Conservation (phyloP, 495 filamentous ascomycete genomes). For the Astrocystis sublimbata region DNA sequence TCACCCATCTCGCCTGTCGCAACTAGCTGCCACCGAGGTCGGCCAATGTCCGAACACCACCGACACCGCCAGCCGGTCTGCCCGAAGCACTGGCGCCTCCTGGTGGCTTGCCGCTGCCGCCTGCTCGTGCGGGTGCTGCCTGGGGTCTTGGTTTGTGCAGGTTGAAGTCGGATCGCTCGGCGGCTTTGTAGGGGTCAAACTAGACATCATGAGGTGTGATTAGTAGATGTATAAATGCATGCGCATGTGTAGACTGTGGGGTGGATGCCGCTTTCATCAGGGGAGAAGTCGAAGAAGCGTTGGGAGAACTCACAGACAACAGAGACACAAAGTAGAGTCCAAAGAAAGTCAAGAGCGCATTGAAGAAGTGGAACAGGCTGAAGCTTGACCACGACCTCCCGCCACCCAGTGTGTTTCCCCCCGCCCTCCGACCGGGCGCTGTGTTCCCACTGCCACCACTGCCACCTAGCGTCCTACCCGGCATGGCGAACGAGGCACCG, state of each 20-base stretch:
- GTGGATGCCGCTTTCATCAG: not conserved
- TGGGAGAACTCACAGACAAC: constrained; percentile 46
- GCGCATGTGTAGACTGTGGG: not conserved
- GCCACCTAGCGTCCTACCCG: constrained; percentile 41
- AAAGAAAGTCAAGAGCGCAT: constrained; percentile 54
- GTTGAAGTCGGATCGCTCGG: constrained; percentile 65
- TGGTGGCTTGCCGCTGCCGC: constrained; percentile 22
- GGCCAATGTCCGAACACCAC: constrained; percentile 45
- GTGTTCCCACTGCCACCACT: not conserved
- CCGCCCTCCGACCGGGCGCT: constrained; percentile 20
- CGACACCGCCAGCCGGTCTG: constrained; percentile 30
- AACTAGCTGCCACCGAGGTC: constrained; percentile 33
- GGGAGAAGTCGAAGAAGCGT: not conserved
- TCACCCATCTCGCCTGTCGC: not conserved
- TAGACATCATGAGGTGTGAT: constrained; percentile 34
- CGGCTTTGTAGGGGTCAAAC: constrained; percentile 67
- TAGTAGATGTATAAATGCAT: not conserved
- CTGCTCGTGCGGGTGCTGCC: constrained; percentile 17
- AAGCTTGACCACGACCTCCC: constrained; percentile 42
- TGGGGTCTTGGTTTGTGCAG: constrained; percentile 39
- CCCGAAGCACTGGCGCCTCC: constrained; percentile 28
- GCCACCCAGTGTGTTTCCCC: constrained; percentile 31
- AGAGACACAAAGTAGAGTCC: constrained; percentile 61
- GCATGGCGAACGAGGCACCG: constrained; percentile 46
- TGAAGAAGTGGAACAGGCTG: constrained; percentile 43